phyloP scores from a whole-genome alignment of 805 yeast species.

The Jamesozyma piceae region DNA sequence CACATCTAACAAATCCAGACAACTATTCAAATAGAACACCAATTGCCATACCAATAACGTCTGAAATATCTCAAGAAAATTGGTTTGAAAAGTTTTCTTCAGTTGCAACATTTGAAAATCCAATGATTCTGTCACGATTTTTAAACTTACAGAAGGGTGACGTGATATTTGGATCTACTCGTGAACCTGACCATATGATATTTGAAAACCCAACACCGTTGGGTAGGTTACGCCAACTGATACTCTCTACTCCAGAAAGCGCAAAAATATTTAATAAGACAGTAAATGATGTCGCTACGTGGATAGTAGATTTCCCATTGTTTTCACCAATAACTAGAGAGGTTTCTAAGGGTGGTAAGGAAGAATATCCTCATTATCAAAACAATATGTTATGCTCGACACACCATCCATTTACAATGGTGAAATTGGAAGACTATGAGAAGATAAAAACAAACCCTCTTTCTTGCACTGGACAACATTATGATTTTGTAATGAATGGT shows the following conservation, averaged over 20 bases:
- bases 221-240: slow-evolving; percentile 74
- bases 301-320: slow-evolving; percentile 91
- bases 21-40: slow-evolving; percentile 55
- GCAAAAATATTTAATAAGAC: slow-evolving; percentile 20
- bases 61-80: slow-evolving; percentile 29
- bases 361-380: slow-evolving; percentile 55
- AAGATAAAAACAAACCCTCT: slow-evolving; percentile 45
- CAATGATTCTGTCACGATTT: slow-evolving; percentile 22
- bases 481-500: slow-evolving; percentile 88
- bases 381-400: slow-evolving; percentile 48
- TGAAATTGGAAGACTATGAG: slow-evolving; percentile 56
- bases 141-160: slow-evolving; percentile 56
- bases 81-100: slow-evolving; percentile 37
- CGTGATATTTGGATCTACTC: slow-evolving; percentile 66
- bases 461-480: slow-evolving; percentile 76
- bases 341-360: slow-evolving; percentile 30
- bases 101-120: slow-evolving; percentile 29
- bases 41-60: slow-evolving; percentile 41
- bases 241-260: slow-evolving; percentile 44
- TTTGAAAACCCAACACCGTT: slow-evolving; percentile 95
- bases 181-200: slow-evolving; percentile 43
- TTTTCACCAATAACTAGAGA: slow-evolving; percentile 62
- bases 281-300: slow-evolving; percentile 42
- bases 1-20: slow-evolving; percentile 31
- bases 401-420: slow-evolving; percentile 98